Conservation (phyloP, 139 green algal genomes). For the Nannochloris sp. region DNA sequence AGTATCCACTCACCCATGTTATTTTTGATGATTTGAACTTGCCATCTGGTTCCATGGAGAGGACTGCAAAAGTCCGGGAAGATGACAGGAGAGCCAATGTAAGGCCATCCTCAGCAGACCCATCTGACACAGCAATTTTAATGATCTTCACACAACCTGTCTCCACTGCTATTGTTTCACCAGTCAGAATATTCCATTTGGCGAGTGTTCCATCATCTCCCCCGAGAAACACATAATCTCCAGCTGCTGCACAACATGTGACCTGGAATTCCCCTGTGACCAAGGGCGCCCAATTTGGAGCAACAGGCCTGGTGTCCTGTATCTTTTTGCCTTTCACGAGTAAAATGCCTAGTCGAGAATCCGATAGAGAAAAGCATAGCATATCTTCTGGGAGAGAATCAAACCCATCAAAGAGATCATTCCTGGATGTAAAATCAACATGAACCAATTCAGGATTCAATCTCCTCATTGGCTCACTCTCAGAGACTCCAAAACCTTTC, state of each 20-base stretch:
- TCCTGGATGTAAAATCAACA: neutral
- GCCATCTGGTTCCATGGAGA: conserved; percentile 43
- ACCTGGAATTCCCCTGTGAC: conserved; percentile 33
- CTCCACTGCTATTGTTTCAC: conserved; percentile 9
- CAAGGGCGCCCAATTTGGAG: conserved; percentile 34
- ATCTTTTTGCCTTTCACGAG: conserved; percentile 36
- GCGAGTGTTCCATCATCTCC: conserved; percentile 54
- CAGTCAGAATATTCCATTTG: conserved; percentile 50
- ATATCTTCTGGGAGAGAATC: conserved; percentile 39
- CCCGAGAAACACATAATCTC: conserved; percentile 46
- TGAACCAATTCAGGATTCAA: neutral
- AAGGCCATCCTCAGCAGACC: neutral
- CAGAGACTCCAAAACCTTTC: conserved; percentile 10
- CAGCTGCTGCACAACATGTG: conserved; percentile 44
- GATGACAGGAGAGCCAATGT: conserved; percentile 50
- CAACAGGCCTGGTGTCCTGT: conserved; percentile 43
- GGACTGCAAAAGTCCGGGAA: conserved; percentile 47
- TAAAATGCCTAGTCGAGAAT: conserved; percentile 42
- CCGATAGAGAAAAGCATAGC: conserved; percentile 54
- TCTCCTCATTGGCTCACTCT: neutral
- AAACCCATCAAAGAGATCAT: neutral
- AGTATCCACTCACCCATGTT: conserved; percentile 10
- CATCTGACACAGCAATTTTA: conserved; percentile 4
- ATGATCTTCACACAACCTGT: conserved; percentile 13
- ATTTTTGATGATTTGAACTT: conserved; percentile 11